These are phyloP conservation scores for Zasmidium cellare DNA, from an alignment of 2,329 filamentous ascomycete genomes.

Conservation along the genomic window DNA sequence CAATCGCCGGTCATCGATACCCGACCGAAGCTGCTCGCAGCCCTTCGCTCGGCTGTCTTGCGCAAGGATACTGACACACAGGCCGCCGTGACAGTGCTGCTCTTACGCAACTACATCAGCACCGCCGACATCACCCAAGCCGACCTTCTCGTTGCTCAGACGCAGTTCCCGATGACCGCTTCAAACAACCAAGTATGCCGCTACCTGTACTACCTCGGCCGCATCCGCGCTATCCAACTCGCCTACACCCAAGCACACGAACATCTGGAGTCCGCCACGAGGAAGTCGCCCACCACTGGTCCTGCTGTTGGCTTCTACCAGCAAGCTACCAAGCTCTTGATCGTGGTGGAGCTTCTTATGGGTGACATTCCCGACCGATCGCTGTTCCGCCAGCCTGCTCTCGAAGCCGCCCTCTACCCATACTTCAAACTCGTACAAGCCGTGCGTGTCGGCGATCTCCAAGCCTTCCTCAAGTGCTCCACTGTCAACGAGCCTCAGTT, in stretches of 20 bases:
- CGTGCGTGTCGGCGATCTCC: slow-evolving; percentile 92
- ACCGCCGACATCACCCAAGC: slow-evolving; percentile 97
- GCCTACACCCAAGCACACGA: slow-evolving; percentile 96
- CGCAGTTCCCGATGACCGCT: slow-evolving; percentile 88
- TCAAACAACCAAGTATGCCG: slow-evolving; percentile 98
- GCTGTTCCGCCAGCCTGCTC: slow-evolving; percentile 83
- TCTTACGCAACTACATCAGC: slow-evolving; percentile 92
- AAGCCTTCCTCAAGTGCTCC: slow-evolving; percentile 87
- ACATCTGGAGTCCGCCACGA: slow-evolving; percentile 86
- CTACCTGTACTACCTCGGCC: slow-evolving; percentile 95
- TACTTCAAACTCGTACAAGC: slow-evolving; percentile 94
- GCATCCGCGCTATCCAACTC: slow-evolving; percentile 93
- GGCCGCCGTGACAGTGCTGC: slow-evolving; percentile 88
- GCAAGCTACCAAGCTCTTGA: slow-evolving; percentile 90
- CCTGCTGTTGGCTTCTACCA: slow-evolving; percentile 94
- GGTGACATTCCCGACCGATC: slow-evolving; percentile 96
- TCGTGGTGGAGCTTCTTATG: slow-evolving; percentile 96
- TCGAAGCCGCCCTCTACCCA: slow-evolving; percentile 85
- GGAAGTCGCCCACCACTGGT: slow-evolving; percentile 87
- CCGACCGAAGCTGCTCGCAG: slow-evolving; percentile 80
- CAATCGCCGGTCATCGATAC: slow-evolving; percentile 84
- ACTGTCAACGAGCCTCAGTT: slow-evolving; percentile 79
- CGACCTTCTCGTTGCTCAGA: slow-evolving; percentile 92
- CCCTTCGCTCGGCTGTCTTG: slow-evolving; percentile 90
- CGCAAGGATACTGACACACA: slow-evolving; percentile 98